Conservation (phyloP, 495 filamentous ascomycete genomes). For the Aspergillus steynii region DNA sequence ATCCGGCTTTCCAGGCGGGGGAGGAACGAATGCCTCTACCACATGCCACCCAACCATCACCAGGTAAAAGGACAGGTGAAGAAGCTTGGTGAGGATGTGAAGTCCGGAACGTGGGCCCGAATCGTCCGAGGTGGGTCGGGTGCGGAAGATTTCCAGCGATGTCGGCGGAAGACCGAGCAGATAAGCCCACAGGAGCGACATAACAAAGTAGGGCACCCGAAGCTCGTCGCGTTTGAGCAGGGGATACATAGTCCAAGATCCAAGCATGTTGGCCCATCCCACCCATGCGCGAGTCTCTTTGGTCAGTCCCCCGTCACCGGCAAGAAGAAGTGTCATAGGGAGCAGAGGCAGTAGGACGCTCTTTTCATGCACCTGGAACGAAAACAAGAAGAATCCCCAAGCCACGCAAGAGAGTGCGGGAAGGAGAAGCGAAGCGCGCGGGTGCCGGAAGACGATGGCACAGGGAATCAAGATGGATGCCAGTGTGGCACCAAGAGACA, state of each 20-base stretch:
- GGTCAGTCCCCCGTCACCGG: slow-evolving; percentile 70
- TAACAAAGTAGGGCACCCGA: slow-evolving; percentile 76
- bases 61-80: slow-evolving; percentile 75
- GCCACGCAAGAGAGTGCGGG: slow-evolving; percentile 76
- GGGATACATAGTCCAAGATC: slow-evolving; percentile 92
- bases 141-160: slow-evolving; percentile 63
- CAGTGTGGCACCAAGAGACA: slow-evolving; percentile 73
- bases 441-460: slow-evolving; percentile 73
- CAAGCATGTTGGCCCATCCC: slow-evolving; percentile 87
- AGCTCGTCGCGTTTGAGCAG: slow-evolving; percentile 83
- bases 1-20: slow-evolving; percentile 79
- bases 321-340: slow-evolving; percentile 85
- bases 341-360: slow-evolving; percentile 87
- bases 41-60: slow-evolving; percentile 79
- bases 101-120: slow-evolving; percentile 39
- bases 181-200: slow-evolving; percentile 86
- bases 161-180: slow-evolving; percentile 82
- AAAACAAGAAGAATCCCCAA: slow-evolving; percentile 97
- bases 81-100: slow-evolving; percentile 57
- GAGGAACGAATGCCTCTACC: slow-evolving; percentile 62
- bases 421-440: slow-evolving; percentile 72
- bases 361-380: slow-evolving; percentile 98
- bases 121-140: slow-evolving; percentile 39
- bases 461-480: slow-evolving; percentile 76
- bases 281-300: slow-evolving; percentile 83